These are phyloP conservation scores for Backusella tarrabulga DNA, from an alignment of 192 early-diverging fungal genomes.

Conservation along the genomic window DNA sequence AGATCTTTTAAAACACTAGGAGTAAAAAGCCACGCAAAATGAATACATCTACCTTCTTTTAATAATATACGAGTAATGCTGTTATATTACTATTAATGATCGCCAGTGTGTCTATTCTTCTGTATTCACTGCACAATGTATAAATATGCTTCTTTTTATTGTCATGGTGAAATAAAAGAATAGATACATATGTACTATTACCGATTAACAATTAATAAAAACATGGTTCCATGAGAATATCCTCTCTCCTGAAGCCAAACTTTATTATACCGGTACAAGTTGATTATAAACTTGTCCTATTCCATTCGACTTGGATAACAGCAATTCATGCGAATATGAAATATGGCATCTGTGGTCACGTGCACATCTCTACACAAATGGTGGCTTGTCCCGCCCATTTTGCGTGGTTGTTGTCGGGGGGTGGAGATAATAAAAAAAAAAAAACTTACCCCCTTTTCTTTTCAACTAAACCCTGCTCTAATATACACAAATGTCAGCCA, in stretches of 20 bases:
- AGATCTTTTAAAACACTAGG: background rate
- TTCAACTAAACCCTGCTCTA: background rate
- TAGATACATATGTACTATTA: too few relatives aligned
- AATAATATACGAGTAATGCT: background rate
- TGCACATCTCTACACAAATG: background rate
- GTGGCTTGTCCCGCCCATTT: background rate
- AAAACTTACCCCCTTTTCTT: background rate
- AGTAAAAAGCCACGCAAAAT: background rate
- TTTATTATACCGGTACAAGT: too few relatives aligned
- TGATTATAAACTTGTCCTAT: too few relatives aligned
- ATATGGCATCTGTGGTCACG: background rate
- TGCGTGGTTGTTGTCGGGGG: background rate
- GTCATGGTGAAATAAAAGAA: too few relatives aligned
- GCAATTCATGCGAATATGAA: background rate
- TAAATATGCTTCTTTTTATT: too few relatives aligned
- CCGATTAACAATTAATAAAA: too few relatives aligned
- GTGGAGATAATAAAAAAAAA: background rate
- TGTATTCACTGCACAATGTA: too few relatives aligned
- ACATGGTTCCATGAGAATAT: too few relatives aligned
- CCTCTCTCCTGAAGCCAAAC: too few relatives aligned
- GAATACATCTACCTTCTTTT: background rate
- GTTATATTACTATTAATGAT: too few relatives aligned
- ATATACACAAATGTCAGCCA: conserved; percentile 1
- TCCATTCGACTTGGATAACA: background rate
- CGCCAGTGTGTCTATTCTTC: too few relatives aligned